Evolutionary conservation across 129 eudicot species (phyloP), one percentile per base, ranked within the genome.

Genomic region (Pseudognaphalium luteoalbum): DNA sequence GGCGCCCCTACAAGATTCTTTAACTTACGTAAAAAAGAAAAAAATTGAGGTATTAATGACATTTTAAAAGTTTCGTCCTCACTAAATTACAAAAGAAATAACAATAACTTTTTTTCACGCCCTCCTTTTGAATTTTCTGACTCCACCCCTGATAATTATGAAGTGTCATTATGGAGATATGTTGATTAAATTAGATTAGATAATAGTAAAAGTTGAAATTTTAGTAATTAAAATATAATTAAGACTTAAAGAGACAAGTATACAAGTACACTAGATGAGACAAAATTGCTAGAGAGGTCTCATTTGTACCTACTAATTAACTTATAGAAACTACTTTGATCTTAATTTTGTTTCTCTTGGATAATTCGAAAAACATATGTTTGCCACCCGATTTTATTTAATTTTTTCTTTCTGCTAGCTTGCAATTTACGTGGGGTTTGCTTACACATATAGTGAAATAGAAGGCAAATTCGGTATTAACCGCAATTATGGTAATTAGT

Each of bases 241-340:
- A 52, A 51, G 66, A 51, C 52, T 22, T 30, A 66, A 61, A 51
- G 10, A 11, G 72, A 76, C 73, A 66, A 76, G 56, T 66, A 65
- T 25, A 67, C 58, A 76, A 60, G 66, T 70, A 57, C 57, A 33
- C 2, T 20, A 16, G 68, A 35, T 33, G 42, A 66, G 74, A 76
- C 74, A 76, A 76, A 68, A 52, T 39, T 67, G 44, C 68, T 14
- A 67, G 68, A 58, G 47, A 68, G 42, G 73, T 25, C 77, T 37
- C 34, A 15, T 73, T 57, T 19, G 59, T 52, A 52, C 21, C 59
- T 50, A 50, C 59, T 68, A 9, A 34, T 4, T 34, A 8, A 34
- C 9, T 52, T 28, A 29, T 63, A 42, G 12, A 50, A 62, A 29
- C 41, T 63, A 75, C 61, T 64, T 63, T 75, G 73, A 76, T 65